Evolutionary conservation across 2,329 filamentous ascomycete genomes (phyloP).

Genomic region (Cladophialophora immunda): DNA sequence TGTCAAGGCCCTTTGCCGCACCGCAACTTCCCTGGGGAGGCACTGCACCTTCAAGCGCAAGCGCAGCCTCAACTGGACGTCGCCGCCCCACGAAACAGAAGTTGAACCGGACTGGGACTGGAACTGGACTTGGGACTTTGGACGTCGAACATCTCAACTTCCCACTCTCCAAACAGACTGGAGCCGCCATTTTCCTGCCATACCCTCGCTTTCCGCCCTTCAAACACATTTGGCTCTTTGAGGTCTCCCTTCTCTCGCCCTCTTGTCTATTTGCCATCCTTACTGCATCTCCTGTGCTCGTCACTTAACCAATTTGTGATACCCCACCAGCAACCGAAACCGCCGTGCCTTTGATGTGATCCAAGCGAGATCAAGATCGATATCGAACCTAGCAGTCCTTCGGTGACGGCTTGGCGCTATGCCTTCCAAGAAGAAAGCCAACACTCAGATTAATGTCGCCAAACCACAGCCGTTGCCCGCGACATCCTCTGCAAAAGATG

Average conservation of each 20-base stretch:
- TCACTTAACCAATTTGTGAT: constrained; percentile 27
- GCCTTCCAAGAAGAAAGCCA: constrained; percentile 41
- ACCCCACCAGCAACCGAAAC: constrained; percentile 29
- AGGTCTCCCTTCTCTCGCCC: constrained; percentile 5
- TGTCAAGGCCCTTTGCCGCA: background rate
- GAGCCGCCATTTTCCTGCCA: constrained; percentile 23
- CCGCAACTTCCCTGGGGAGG: constrained; percentile 4
- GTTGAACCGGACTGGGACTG: constrained; percentile 6
- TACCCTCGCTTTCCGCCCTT: constrained; percentile 24
- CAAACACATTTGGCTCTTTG: background rate
- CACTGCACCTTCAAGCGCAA: constrained; percentile 14
- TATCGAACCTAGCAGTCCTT: constrained; percentile 12
- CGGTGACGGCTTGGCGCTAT: constrained; percentile 28
- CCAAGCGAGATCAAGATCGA: constrained; percentile 26
- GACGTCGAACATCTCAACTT: constrained; percentile 6
- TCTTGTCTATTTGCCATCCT: constrained; percentile 11
- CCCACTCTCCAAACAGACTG: background rate
- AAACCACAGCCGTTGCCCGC: constrained; percentile 31
- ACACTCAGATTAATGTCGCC: constrained; percentile 28
- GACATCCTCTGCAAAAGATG: constrained; percentile 26
- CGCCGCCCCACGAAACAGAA: constrained; percentile 22
- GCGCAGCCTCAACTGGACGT: constrained; percentile 14
- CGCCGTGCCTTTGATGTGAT: constrained; percentile 32
- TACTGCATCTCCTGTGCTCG: constrained; percentile 8
- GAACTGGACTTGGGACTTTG: background rate